Base-by-base conservation (phyloP, 768 basidiomycete species). In the Russula brevipes region DNA sequence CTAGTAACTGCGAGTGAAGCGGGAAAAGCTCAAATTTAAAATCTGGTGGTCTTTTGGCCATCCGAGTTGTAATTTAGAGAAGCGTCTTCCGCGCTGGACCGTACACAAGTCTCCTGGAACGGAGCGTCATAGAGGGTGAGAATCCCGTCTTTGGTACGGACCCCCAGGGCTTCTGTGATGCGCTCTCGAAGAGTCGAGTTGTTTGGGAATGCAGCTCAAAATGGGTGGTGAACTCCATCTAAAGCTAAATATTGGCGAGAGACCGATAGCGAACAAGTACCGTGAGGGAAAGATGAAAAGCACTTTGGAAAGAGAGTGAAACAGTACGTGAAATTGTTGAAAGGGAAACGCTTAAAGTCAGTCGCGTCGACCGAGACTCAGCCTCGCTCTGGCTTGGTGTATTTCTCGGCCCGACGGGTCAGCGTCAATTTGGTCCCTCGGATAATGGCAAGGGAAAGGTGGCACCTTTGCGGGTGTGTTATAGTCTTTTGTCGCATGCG, bases 1-100 rank as follows among this genome's bases (percentile, higher is more conserved):
- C 81, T 85, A 87, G 86, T 87, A 87, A 85, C 86, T 84, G 86
- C 84, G 83, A 87, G 86, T 85, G 86, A 87, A 88, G 83, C 77
- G 83, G 86, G 85, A 88, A 82, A 77, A 63, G 63, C 58, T 64
- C 59, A 63, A 63, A 64, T 64, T 59, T 56, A 59, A 66, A 65
- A 54, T 56, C 63, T 60, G 60, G 54, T 35, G 57, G 64, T 45
- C 63, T 61, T 24, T 62, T 52, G 67, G 61, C 54, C 66, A 53
- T 67, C 64, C 66, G 64, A 67, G 69, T 69, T 65, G 63, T 67
- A 69, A 59, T 69, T 63, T 69, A 81, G 81, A 87, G 86, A 87
- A 83, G 84, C 76, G 81, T 81, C 78, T 81, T 84, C 85, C 78
- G 81, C 74, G 81, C 77, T 79, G 82, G 84, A 81, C 84, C 80